phyloP scores from a whole-genome alignment of 305 asterid species.

The Fraxinus nigra region DNA sequence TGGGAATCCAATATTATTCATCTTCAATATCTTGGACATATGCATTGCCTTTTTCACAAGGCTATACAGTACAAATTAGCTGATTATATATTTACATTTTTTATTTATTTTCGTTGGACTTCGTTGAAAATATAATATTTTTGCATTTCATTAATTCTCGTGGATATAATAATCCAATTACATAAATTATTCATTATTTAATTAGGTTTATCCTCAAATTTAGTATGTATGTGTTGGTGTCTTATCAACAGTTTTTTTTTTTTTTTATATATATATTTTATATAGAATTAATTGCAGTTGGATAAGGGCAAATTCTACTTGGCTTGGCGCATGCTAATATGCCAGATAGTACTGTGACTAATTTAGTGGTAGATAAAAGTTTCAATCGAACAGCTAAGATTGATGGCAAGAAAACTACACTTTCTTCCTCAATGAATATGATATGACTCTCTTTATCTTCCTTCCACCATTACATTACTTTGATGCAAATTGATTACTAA shows the following conservation, averaged over 20 bases:
- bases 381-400: conserved; percentile 3
- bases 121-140: background rate
- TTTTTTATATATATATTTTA: background rate
- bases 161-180: background rate
- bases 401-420: conserved; percentile 2
- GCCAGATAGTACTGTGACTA: background rate
- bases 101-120: background rate
- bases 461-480: background rate
- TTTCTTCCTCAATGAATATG: background rate
- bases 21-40: background rate
- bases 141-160: background rate
- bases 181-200: background rate
- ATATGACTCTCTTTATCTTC: background rate
- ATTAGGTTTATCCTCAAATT: background rate
- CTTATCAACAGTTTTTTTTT: background rate
- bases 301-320: background rate
- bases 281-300: background rate
- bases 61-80: conserved; percentile 3
- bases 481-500: background rate
- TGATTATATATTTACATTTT: background rate
- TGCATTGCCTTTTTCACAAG: background rate
- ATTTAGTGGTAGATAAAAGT: background rate
- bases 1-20: background rate
- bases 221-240: background rate
- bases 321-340: background rate